Conservation (phyloP, 257 asterid species). For the Misopates orontium region DNA sequence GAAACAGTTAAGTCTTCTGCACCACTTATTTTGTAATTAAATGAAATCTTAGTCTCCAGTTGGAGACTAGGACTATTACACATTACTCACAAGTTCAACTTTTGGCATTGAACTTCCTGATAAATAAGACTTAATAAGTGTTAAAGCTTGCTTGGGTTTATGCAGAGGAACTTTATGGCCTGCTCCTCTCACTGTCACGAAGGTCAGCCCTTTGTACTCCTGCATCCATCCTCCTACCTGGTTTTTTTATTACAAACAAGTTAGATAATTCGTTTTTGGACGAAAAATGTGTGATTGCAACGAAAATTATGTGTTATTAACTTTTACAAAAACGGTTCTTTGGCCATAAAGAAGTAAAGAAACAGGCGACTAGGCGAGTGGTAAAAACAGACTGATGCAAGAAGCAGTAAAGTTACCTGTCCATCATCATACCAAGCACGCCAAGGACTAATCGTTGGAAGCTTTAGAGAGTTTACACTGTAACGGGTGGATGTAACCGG, state of each 20-base stretch:
- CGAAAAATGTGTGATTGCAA: too few species aligned
- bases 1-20: too few species aligned
- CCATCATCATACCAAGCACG: slow-evolving; percentile 88
- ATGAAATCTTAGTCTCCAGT: not conserved
- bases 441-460: slow-evolving; percentile 69
- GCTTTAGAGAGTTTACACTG: slow-evolving; percentile 71
- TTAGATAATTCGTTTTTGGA: not conserved
- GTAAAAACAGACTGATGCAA: not conserved
- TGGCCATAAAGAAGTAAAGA: too few species aligned
- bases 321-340: too few species aligned
- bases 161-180: slow-evolving; percentile 93
- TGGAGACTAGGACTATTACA: slow-evolving; percentile 22
- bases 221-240: slow-evolving; percentile 97
- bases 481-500: slow-evolving; percentile 95
- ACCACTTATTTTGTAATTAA: not conserved
- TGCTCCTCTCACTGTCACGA: slow-evolving; percentile 84
- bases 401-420: slow-evolving; percentile 52
- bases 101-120: slow-evolving; percentile 67
- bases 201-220: slow-evolving; percentile 76
- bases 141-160: slow-evolving; percentile 76
- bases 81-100: slow-evolving; percentile 42
- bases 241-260: slow-evolving; percentile 3
- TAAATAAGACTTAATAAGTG: slow-evolving; percentile 60
- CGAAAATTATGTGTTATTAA: too few species aligned
- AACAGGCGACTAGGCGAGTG: not conserved